phyloP scores from a whole-genome alignment of 352 stramenopile genomes.

The Phytopythium oedochilum region DNA sequence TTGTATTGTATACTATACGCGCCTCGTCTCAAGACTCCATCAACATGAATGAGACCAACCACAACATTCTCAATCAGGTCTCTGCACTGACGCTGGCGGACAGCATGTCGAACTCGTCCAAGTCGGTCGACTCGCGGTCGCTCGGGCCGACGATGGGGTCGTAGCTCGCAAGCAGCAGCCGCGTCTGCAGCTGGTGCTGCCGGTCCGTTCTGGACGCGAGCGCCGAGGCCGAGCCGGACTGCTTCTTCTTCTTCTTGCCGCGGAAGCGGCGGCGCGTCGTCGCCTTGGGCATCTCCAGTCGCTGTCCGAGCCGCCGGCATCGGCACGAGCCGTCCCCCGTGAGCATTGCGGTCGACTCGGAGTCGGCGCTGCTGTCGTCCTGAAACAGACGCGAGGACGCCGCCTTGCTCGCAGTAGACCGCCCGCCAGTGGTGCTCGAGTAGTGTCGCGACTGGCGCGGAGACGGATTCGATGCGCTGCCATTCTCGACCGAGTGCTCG shows the following conservation, averaged over 20 bases:
- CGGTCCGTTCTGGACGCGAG: slow-evolving; percentile 7
- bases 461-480: slow-evolving; percentile 14
- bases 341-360: slow-evolving; percentile 35
- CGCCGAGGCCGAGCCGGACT: slow-evolving; percentile 6
- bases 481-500: slow-evolving; percentile 6
- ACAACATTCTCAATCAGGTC: not conserved
- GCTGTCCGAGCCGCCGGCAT: slow-evolving; percentile 55
- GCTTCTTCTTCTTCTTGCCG: slow-evolving; percentile 17
- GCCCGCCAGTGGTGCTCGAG: slow-evolving; percentile 34
- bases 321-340: slow-evolving; percentile 40
- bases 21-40: not conserved
- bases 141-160: slow-evolving; percentile 7
- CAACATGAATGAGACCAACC: not conserved
- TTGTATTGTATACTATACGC: not conserved
- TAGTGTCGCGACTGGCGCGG: slow-evolving; percentile 11
- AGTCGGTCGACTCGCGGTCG: slow-evolving; percentile 28
- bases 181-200: slow-evolving; percentile 34
- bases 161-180: slow-evolving; percentile 37
- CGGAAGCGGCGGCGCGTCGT: slow-evolving; percentile 26
- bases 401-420: slow-evolving; percentile 21
- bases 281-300: slow-evolving; percentile 34
- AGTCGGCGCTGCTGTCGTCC: slow-evolving; percentile 16
- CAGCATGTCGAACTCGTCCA: slow-evolving; percentile 34
- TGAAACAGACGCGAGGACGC: slow-evolving; percentile 12
- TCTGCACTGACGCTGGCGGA: not conserved